These are phyloP conservation scores for Aspergillus haitiensis DNA, from an alignment of 495 filamentous ascomycete genomes.

Conservation along the genomic window DNA sequence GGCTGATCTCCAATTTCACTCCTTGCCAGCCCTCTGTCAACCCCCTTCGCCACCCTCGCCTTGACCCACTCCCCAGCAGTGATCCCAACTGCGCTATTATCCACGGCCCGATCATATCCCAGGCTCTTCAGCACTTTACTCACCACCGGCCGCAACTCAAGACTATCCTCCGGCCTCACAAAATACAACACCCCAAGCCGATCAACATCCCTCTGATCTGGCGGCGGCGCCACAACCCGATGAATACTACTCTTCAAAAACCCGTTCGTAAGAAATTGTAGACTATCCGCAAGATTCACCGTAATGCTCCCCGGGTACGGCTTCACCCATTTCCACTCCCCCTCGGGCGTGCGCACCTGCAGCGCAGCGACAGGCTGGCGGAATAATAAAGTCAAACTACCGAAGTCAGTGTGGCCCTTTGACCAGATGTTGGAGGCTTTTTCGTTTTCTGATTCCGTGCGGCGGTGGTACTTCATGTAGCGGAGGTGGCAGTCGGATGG, in stretches of 20 bases:
- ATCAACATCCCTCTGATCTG: constrained; percentile 46
- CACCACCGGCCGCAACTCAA: constrained; percentile 22
- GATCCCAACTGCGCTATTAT: constrained; percentile 16
- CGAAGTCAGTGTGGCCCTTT: constrained; percentile 55
- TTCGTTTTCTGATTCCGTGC: constrained; percentile 44
- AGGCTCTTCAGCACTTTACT: constrained; percentile 20
- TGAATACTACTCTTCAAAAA: constrained; percentile 49
- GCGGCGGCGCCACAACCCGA: constrained; percentile 47
- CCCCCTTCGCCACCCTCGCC: constrained; percentile 12
- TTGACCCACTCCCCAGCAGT: constrained; percentile 37
- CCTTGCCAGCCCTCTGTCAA: background rate
- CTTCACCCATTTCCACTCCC: constrained; percentile 27
- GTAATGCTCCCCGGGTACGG: constrained; percentile 34
- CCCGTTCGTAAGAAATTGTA: constrained; percentile 43
- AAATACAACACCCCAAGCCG: constrained; percentile 51
- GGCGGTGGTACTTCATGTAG: constrained; percentile 55
- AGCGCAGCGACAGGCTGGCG: constrained; percentile 56
- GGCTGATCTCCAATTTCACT: constrained; percentile 8
- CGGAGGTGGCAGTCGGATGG: constrained; percentile 49
- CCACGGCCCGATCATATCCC: constrained; percentile 20
- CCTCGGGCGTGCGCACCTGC: constrained; percentile 40
- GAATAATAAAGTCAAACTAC: constrained; percentile 54
- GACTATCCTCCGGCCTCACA: constrained; percentile 35
- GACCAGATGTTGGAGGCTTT: constrained; percentile 42
- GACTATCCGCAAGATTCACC: constrained; percentile 50